phyloP scores from a whole-genome alignment of 2,329 filamentous ascomycete genomes.

The Aspergillus amoenus region DNA sequence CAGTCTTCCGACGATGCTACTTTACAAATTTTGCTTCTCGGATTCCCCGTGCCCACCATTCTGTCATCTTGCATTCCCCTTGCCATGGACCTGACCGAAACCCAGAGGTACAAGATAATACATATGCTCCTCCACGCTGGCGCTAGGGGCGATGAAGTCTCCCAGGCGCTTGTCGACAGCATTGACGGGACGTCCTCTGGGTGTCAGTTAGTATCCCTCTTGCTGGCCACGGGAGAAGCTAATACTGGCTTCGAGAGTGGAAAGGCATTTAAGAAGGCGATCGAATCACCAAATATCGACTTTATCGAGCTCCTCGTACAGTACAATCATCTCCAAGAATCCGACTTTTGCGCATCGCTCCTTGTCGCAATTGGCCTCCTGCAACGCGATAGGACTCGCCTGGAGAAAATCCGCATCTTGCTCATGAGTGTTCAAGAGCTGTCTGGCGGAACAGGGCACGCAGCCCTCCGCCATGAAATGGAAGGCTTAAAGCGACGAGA shows the following conservation, averaged over 20 bases:
- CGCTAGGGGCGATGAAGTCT: slow-evolving; percentile 5
- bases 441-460: background rate
- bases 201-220: background rate
- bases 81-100: background rate
- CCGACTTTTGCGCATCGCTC: slow-evolving; percentile 9
- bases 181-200: slow-evolving; percentile 2
- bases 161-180: slow-evolving; percentile 3
- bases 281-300: background rate
- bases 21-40: slow-evolving; percentile 6
- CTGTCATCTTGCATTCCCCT: background rate
- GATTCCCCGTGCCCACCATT: background rate
- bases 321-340: slow-evolving; percentile 4
- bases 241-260: slow-evolving; percentile 3
- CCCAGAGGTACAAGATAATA: slow-evolving; percentile 3
- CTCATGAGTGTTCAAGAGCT: slow-evolving; percentile 2
- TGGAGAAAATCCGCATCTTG: slow-evolving; percentile 10
- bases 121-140: slow-evolving; percentile 5
- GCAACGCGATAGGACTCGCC: background rate
- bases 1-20: background rate
- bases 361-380: slow-evolving; percentile 3
- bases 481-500: slow-evolving; percentile 3
- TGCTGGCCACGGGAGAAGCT: slow-evolving; percentile 3
- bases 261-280: slow-evolving; percentile 4
- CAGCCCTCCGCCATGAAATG: slow-evolving; percentile 9
- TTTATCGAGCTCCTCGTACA: slow-evolving; percentile 6